Percentiles rank a stretch among this genome's conserved stretches.
Conservation (phyloP, 306 rosid species). For the Lathyrus oleraceus region DNA sequence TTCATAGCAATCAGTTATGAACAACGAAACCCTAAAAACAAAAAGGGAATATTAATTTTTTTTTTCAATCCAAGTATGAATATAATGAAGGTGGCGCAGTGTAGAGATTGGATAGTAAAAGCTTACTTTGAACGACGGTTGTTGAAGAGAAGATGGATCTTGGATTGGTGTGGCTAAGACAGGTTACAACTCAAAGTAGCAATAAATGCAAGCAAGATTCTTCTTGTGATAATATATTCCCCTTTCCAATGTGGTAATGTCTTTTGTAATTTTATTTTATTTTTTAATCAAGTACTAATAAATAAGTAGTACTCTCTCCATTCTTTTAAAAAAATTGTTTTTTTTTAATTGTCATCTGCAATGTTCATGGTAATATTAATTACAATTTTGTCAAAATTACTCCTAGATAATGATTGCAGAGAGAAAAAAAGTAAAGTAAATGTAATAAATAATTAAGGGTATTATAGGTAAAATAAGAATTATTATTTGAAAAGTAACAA, state of each 20-base stretch:
- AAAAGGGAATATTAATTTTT: neutral
- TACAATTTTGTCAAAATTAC: no score
- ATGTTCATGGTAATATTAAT: no score
- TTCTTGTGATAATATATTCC: neutral
- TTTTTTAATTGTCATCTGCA: no score
- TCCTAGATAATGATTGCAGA: no score
- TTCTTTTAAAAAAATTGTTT: no score
- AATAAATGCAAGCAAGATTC: neutral
- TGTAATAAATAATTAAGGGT: no score
- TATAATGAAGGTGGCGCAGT: no score
- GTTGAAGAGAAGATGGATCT: constrained; percentile 9
- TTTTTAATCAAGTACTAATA: neutral
- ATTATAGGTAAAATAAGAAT: no score
- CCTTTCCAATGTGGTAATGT: no score
- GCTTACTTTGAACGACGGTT: constrained; percentile 18
- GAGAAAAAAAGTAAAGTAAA: no score
- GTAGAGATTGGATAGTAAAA: neutral
- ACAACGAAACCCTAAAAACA: neutral
- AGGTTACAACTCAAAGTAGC: neutral
- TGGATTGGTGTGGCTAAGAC: neutral
- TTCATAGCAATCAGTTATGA: neutral
- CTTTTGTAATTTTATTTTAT: neutral
- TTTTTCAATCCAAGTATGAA: neutral
- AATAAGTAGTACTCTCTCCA: no score
- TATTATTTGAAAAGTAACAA: no score